A percentile compares a stretch with the other conserved stretches of the same genome.
Evolutionary conservation across 495 filamentous ascomycete species (phyloP).

Genomic region (Usnea hakonensis): DNA sequence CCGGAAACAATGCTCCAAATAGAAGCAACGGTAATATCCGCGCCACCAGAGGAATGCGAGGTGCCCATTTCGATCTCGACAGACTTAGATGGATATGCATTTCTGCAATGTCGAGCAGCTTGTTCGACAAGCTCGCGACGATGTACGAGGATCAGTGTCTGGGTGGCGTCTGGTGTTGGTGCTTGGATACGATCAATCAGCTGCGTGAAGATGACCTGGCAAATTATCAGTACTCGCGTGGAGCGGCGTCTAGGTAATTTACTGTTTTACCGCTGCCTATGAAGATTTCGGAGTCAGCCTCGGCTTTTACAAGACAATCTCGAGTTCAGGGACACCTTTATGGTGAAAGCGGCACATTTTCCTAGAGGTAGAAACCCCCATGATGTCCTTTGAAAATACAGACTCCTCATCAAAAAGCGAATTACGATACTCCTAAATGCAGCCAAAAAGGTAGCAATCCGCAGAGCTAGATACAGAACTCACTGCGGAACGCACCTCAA

Average conservation of each 20-base stretch:
- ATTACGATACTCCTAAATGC: not conserved
- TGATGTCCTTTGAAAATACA: not conserved
- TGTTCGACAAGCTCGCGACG: conserved; percentile 93
- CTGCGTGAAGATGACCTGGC: conserved; percentile 88
- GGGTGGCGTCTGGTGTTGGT: conserved; percentile 49
- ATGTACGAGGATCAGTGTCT: conserved; percentile 88
- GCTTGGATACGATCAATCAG: conserved; percentile 72
- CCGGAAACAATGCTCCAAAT: conserved; percentile 68
- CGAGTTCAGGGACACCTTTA: not conserved
- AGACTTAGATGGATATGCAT: conserved; percentile 67
- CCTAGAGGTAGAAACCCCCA: not conserved
- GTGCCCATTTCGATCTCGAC: conserved; percentile 90
- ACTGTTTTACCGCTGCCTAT: conserved; percentile 78
- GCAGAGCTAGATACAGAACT: not conserved
- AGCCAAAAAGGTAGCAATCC: not conserved
- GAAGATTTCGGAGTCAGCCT: not conserved
- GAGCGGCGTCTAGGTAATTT: conserved; percentile 18
- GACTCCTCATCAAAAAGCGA: not conserved
- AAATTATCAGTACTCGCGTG: not conserved
- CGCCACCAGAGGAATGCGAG: conserved; percentile 60
- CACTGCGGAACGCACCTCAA: not conserved
- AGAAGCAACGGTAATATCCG: conserved; percentile 94
- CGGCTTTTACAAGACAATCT: not conserved
- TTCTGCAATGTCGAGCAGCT: conserved; percentile 72
- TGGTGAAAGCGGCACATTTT: not conserved